Evolutionary conservation across 176 grass and related monocot species (phyloP), one percentile per base, ranked within the genome.

Genomic region (Metroxylon sagu): DNA sequence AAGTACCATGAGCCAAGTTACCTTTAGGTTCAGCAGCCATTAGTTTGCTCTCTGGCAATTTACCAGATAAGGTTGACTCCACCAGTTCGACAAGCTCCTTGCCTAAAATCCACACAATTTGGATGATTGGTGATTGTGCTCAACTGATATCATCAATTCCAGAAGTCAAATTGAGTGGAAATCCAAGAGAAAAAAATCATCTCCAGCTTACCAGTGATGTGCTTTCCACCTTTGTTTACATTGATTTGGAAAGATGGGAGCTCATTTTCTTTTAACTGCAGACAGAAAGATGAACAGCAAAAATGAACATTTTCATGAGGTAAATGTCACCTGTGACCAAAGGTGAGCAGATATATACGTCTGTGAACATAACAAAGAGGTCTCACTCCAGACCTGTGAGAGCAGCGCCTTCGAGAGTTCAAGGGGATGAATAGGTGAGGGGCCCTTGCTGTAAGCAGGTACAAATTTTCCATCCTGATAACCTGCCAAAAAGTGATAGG

Each of bases 401-500:
- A 71, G 62, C 61, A 97, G 61, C 48, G 87, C 86, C 74, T 69
- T 78, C 57, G 87, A 81, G 29, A 97, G 76, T 16, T 82, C 72
- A 74, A 83, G 63, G 4, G 61, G 81, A 49, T 91, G 72, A 49
- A 80, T 70, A 64, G 83, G 76, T 27, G 76, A 88, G 14, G 81
- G 80, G 1, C 16, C 65, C 27, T 57, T 83, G 54, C 43, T 80
- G 78, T 91, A 97, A 52, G 59, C 77, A 48, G 81, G 76, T 29
- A 83, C 19, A 58, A 97, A 97, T 82, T 80, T 91, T 43, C 87
- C 92, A 53, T 97, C 84, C 8, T 83, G 48, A 50, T 85, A 91
- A 52, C 92, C 87, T 28, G 73, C 87, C 79, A 97, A 91, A 75
- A 88, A 97, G 62, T 97, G 87, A 54, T 88, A 97, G 6, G 81